phyloP scores from a whole-genome alignment of 331 rosid genomes.

The Spiraea crenata region DNA sequence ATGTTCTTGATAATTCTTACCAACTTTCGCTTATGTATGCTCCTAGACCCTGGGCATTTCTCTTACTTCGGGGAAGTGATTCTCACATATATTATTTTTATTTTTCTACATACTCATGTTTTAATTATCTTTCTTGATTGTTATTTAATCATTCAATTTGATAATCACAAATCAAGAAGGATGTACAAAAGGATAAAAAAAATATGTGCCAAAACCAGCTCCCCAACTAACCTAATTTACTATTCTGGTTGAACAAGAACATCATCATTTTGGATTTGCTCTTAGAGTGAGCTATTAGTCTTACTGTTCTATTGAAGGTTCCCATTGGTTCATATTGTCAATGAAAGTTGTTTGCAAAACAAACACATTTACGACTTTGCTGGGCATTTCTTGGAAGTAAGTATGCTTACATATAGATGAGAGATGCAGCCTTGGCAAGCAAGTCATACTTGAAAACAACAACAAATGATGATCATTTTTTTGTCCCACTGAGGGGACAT shows the following conservation, averaged over 20 bases:
- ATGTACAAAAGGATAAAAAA: too few relatives aligned
- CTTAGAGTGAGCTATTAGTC: background rate
- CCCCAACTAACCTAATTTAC: too few relatives aligned
- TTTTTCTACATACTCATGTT: too few relatives aligned
- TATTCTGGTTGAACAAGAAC: too few relatives aligned
- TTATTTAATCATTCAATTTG: too few relatives aligned
- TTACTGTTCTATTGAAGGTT: background rate
- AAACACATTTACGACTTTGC: background rate
- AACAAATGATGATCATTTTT: background rate
- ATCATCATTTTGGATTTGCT: background rate
- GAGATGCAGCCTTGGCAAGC: background rate
- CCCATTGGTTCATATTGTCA: background rate
- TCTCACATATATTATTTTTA: too few relatives aligned
- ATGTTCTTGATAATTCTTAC: background rate
- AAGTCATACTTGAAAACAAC: background rate
- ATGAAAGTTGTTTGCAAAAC: background rate
- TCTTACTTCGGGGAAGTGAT: background rate
- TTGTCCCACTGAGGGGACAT: background rate
- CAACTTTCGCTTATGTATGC: background rate
- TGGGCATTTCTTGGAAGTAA: background rate
- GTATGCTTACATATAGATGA: background rate
- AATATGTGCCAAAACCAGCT: too few relatives aligned
- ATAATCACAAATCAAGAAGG: too few relatives aligned
- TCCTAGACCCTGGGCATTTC: background rate
- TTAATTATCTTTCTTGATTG: too few relatives aligned